Base-by-base conservation (phyloP, 2,329 filamentous ascomycete genomes). In the Blumeria hordei region DNA sequence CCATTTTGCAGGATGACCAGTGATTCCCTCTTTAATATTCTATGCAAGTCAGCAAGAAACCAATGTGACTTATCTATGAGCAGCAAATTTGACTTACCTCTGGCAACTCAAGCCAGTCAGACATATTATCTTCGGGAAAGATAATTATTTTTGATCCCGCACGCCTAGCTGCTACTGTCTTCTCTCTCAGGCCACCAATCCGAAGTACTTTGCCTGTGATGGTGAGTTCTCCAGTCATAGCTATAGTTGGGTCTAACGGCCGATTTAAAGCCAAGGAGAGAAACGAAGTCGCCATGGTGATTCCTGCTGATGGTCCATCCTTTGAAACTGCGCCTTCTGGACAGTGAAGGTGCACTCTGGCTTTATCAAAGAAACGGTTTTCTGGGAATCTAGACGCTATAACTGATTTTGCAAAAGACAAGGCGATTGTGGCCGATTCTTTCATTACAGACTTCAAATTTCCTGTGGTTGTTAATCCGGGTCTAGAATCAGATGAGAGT, bases 361-460 rank as follows among this genome's bases (percentile, higher is more conserved):
- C 92, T 70, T 92, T 88, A 65, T 96, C 87, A 64, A 98, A 94
- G 74, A 96, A 98, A 66, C 81, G 78, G 69, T 98, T 98, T 57
- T 87, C 81, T 0, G 88, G 81, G 71, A 88, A 98, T 43, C 84
- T 71, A 64, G 80, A 82, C 7, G 83, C 88, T 75, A 96, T 81
- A 57, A 90, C 74, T 0, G 87, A 81, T 71, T 96, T 96, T 63
- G 87, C 82, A 64, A 94, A 98, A 0, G 87, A 94, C 72, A 98
- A 96, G 50, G 92, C 93, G 60, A 98, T 95, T 2, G 80, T 74
- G 0, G 88, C 92, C 1, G 88, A 95, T 70, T 98, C 92, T 70
- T 95, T 96, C 93, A 98, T 98, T 41, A 98, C 92, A 14, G 79
- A 78, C 71, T 94, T 92, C 52, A 98, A 75, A 65, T 96, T 96